Conservation (phyloP, 2,329 filamentous ascomycete genomes). For the Epicoccum sorghinum region DNA sequence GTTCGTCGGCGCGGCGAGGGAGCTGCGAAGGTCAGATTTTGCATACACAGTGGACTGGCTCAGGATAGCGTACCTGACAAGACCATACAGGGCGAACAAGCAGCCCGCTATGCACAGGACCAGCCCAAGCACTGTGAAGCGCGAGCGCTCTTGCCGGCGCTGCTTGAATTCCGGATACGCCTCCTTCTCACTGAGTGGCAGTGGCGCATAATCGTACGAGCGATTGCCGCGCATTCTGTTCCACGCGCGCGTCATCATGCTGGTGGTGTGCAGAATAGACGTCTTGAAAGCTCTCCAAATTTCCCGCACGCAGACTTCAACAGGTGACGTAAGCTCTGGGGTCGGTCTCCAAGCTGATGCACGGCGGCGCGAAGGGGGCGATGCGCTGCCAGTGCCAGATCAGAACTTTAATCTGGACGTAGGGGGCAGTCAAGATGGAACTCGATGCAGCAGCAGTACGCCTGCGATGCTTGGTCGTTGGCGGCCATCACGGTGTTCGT, state of each 20-base stretch:
- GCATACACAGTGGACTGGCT: no score
- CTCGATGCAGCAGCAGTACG: not conserved
- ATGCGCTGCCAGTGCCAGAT: not conserved
- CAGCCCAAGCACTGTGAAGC: constrained; percentile 18
- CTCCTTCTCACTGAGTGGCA: constrained; percentile 43
- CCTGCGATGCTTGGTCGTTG: not conserved
- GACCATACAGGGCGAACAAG: constrained; percentile 30
- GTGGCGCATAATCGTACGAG: constrained; percentile 31
- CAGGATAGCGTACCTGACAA: constrained; percentile 28
- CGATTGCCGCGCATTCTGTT: constrained; percentile 35
- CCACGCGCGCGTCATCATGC: constrained; percentile 37
- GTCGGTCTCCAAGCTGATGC: not conserved
- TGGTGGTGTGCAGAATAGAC: not conserved
- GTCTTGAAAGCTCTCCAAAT: not conserved
- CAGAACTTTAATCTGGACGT: not conserved
- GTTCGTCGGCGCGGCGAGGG: constrained; percentile 19
- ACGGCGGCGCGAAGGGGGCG: not conserved
- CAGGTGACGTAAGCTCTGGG: constrained; percentile 9
- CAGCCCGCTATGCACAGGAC: constrained; percentile 25
- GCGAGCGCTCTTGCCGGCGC: constrained; percentile 18
- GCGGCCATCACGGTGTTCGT: constrained; percentile 17
- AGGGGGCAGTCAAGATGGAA: not conserved
- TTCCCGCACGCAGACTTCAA: not conserved
- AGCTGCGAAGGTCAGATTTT: constrained; percentile 26
- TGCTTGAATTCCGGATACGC: constrained; percentile 24